Evolutionary conservation across 768 basidiomycete species (phyloP), one percentile per base, ranked within the genome.

Genomic region (Mycena pura): DNA sequence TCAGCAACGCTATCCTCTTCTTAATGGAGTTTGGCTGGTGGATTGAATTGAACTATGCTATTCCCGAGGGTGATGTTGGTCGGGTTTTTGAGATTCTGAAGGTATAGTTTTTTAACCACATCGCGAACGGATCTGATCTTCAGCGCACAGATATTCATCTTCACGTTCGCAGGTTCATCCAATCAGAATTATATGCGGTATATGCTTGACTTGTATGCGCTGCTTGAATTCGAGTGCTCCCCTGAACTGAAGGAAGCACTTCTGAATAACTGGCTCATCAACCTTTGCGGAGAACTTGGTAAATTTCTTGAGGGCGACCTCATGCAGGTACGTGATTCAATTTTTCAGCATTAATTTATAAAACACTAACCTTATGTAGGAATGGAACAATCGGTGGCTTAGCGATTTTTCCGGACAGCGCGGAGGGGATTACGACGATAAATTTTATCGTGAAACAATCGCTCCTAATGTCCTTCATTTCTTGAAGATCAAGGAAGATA

Each of bases 11-110:
- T 5, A 67, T 71, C 24, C 51, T 68, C 1, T 71, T 68, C 43
- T 36, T 71, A 1, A 65, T 54, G n/a, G 66, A 70, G 45, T 52
- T 57, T 31, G 46, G 66, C 2, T 66, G 65, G 65, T 69, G 64
- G 34, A 60, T 64, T 8, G 72, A 74, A 22, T 43, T 68, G 19
- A 49, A 59, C 2, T 64, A 68, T 49, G 68, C 74, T 1, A 53
- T 70, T 24, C 47, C 73, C 8, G 72, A 74, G 29, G 74, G 76
- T 3, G 71, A 74, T 57, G 65, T 68, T 28, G 74, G 75, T 0
- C 65, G 70, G 4, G 64, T 71, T 0, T 69, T 65, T n/a, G 70
- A 75, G 40, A 63, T 67, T 6, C 34, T 75, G 31, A 74, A 73
- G 72, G 74, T 73, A 31, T n/a, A 28, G 24, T 27, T 21, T 43